Base-by-base conservation (phyloP, 1,139 yeast genomes). In the Diutina siamensis region DNA sequence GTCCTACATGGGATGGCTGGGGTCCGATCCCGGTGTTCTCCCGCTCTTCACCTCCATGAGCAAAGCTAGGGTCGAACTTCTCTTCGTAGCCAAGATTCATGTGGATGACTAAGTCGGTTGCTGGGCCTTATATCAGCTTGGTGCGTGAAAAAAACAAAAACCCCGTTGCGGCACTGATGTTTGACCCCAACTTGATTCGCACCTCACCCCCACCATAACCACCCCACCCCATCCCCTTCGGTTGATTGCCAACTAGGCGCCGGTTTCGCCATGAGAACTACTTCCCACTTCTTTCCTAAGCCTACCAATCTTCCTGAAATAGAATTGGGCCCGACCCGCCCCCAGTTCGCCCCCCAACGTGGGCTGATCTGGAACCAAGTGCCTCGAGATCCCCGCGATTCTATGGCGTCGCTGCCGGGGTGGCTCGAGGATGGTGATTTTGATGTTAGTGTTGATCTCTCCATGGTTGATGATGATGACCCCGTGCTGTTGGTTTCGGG, bases 61-160 rank as follows among this genome's bases (percentile, higher is more conserved):
- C 20, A 15, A 38, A 38, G 31, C 19, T 13, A 20, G 42, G 42
- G 42, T 38, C 42, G 20, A 38, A 38, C 32, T 38, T 38, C 32
- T 38, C 42, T 22, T 38, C 42, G 42, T 35, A 21, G 13, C 34
- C 34, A 10, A 31, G 5, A 13, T 31, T 31, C 34, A 31, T 31
- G 28, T 25, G 12, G 34, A 31, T 31, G 34, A 31, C 34, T 31
- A 31, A 31, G 12, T 31, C 15, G 15, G 5, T 25, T 7, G 28
- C 5, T 7, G 5, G 28, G 5, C 5, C 28, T 25, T 25, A 25
- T 5, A 7, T 25, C 5, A 25, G 28, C 28, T 25, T 5, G 28
- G n/a, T n/a, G n/a, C n/a, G n/a, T n/a, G 28, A 25, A 25, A 25
- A 25, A 25, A 25, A 25, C 5, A 25, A 25, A 25, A 5, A 25